Conservation (phyloP, 768 basidiomycete genomes). For the Suillus alpinus region DNA sequence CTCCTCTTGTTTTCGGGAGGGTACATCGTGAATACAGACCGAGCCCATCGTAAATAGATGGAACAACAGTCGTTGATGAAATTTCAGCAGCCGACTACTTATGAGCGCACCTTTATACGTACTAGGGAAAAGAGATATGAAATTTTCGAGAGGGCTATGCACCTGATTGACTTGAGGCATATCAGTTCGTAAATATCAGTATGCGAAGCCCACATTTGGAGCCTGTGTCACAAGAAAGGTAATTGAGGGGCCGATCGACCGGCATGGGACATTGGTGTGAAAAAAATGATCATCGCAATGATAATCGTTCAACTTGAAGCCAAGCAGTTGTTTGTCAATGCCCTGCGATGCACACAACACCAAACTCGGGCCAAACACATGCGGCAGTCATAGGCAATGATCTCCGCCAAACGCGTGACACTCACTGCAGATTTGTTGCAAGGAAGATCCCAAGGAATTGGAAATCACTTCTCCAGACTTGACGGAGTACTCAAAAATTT, state of each 20-base stretch:
- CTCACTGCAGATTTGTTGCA: too few species aligned
- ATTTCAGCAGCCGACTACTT: neutral
- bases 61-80: neutral
- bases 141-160: too few species aligned
- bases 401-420: too few species aligned
- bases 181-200: neutral
- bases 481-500: neutral
- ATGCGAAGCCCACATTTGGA: neutral
- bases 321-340: neutral
- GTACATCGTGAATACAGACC: neutral
- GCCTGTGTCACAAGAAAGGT: neutral
- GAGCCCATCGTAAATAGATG: neutral
- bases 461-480: too few species aligned
- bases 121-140: neutral
- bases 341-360: neutral
- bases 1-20: constrained; percentile 22
- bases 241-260: neutral
- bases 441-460: too few species aligned
- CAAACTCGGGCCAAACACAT: neutral
- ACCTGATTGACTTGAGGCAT: neutral
- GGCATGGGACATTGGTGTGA: too few species aligned
- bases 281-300: too few species aligned
- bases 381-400: too few species aligned
- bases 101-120: neutral
- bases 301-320: too few species aligned